Base-by-base conservation (phyloP, 2,329 filamentous ascomycete genomes). In the Colletotrichum incanum region DNA sequence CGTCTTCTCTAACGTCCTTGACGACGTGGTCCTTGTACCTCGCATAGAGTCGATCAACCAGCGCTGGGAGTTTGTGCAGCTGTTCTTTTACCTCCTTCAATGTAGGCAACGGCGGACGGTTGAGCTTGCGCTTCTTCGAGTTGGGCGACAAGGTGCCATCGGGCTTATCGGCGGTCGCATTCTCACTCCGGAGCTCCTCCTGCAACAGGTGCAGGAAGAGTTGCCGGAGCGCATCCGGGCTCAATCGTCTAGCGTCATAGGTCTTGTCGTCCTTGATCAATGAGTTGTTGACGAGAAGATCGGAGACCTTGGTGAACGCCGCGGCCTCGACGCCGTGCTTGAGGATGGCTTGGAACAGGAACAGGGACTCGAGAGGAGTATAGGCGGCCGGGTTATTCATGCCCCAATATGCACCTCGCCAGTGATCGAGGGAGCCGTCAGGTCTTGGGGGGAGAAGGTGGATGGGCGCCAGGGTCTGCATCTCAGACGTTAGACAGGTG, bases 331-430 rank as follows among this genome's bases (percentile, higher is more conserved):
- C 85, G 79, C 93, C 93, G 82, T 93, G 88, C 76, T 86, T 86
- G 76, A 91, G 88, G 75, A 97, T 88, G 73, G 92, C 92, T 83
- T 96, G 94, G 84, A 96, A 96, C 78, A 97, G 89, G 76, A 96
- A 89, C 74, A 97, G 88, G 79, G 92, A 93, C 88, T 97, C 95
- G 86, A 97, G 93, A 77, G 92, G 90, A 80, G 94, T 96, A 84
- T 96, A 95, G 78, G 88, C 86, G 79, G 90, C 87, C 82, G 83
- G 81, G 78, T 83, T 82, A 85, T 85, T 88, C 87, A 89, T 89
- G 82, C 85, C 87, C 85, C 85, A 80, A 80, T 82, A 82, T 83
- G 83, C 85, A 79, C 86, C 86, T 88, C 87, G 86, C 84, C 85
- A 84, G 83, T 82, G 82, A 83, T 87, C 86, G 86, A 88, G 86